Percentiles rank a stretch among this genome's conserved stretches.
These are phyloP conservation scores for Mortierella sp. DNA, from an alignment of 371 early-diverging fungal species.

Conservation along the genomic window DNA sequence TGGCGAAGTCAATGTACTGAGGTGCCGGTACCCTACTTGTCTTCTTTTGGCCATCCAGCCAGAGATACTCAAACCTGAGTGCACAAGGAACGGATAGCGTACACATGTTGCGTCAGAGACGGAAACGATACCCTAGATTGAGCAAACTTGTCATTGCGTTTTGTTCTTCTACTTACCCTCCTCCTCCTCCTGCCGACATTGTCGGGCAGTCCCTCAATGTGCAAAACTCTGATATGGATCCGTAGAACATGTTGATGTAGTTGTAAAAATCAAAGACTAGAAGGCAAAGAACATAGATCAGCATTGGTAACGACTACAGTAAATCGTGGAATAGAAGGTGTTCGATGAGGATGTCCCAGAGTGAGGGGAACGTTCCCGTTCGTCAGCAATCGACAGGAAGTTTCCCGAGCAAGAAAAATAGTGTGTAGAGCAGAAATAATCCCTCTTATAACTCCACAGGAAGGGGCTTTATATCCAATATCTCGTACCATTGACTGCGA, in stretches of 20 bases:
- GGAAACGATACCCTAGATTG: no score
- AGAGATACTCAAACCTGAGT: slow-evolving; percentile 84
- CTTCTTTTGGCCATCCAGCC: slow-evolving; percentile 90
- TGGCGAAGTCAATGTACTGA: slow-evolving; percentile 94
- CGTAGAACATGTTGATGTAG: slow-evolving; percentile 92
- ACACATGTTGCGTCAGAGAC: no score
- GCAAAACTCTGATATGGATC: slow-evolving; percentile 92
- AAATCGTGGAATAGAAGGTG: not conserved
- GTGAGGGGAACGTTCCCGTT: no score
- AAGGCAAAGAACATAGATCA: not conserved
- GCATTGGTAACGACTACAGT: no score
- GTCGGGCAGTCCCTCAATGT: slow-evolving; percentile 81
- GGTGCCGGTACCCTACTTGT: slow-evolving; percentile 89
- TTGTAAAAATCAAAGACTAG: slow-evolving; percentile 94
- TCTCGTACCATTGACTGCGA: slow-evolving; percentile 84
- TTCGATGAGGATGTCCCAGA: no score
- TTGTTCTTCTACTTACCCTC: no score
- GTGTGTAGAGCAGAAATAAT: no score
- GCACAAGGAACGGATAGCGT: no score
- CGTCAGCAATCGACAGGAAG: not conserved
- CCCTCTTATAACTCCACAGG: no score
- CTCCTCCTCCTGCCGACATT: slow-evolving; percentile 91
- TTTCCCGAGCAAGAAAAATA: not conserved
- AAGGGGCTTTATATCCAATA: no score
- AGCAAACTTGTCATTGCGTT: no score